Evolutionary conservation across 116 monocot genomes (phyloP), one percentile per base, ranked within the genome.

Genomic region (Iris pallida): DNA sequence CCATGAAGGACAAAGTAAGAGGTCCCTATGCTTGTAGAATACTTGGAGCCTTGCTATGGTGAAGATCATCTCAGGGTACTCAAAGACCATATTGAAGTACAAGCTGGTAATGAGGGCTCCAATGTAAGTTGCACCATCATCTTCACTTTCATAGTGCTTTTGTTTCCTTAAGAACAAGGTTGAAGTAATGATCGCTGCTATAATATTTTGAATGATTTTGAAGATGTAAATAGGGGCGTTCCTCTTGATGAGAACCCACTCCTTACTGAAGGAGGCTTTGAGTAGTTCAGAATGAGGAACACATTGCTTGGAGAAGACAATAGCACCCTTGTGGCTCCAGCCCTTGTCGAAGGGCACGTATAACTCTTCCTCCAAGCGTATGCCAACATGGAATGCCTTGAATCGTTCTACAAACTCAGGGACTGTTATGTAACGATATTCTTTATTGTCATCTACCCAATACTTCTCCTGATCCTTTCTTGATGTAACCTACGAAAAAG

Each of bases 11-110:
- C 74, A 74, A 59, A 77, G 78, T 51, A 74, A 70, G 53, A 82
- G 74, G 74, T 82, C 82, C 45, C 78, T 74, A 11, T 82, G 82
- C 70, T 82, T 82, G 82, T 74, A 78, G 73, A 82, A 78, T 57
- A 82, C 82, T 11, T 70, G 78, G 17, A 82, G 78, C 55, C 82
- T 69, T 17, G 53, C n/a, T 42, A 75, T 74, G 20, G 75, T 51
- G 46, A 82, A 49, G 8, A 71, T 46, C 14, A 78, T 54, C 78
- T 82, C 82, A 53, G 78, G 46, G 16, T 78, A 78, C 1, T 75
- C 67, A 41, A 75, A 78, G 62, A 78, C 78, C 69, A 74, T 51
- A 69, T 82, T 78, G 54, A 74, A 65, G 6, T 67, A 56, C 67
- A 81, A 20, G 19, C 74, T 61, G 43, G 75, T 78, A 4, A 82